Evolutionary conservation across 2,329 filamentous ascomycete species (phyloP), one percentile per base, ranked within the genome.

Genomic region (Mollisia scopiformis): DNA sequence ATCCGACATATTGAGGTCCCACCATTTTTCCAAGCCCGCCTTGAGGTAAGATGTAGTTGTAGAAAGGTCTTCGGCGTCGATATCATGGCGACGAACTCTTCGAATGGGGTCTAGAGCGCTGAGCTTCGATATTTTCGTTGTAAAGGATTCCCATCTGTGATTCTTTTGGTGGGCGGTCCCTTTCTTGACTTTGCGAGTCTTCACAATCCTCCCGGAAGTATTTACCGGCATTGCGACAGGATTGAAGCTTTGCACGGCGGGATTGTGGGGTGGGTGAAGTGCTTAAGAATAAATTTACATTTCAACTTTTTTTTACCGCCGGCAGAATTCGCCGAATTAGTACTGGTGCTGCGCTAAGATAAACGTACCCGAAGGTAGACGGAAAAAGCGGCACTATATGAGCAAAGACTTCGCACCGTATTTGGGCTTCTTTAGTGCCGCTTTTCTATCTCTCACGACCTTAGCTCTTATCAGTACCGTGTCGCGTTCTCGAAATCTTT

Each of bases 101-200:
- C 95, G 92, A 68, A 99, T 85, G 49, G 95, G 95, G 72, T 99
- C 94, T 78, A 99, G 84, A 31, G 87, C 87, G 77, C 92, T 95
- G 73, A 98, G 85, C 75, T 93, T 95, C 65, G 91, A 87, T 75
- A 98, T 91, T 76, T 96, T 95, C 73, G 89, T 86, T 62, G 89
- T 91, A 78, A 98, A 98, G 64, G 91, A 89, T 78, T 97, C 90
- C 86, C 92, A 98, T 74, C 91, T 85, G 78, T 97, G 92, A 55
- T 92, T 90, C 73, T 92, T 93, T 64, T 89, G 88, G 68, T 93
- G 91, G 54, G 82, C 81, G 27, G 92, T 96, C 66, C 84, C 83
- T 63, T 84, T 83, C 74, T 90, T 92, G 66, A 83, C 83, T 78
- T 89, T 91, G 68, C 82, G 84, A 75, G 84, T 83, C 82, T 90